These are phyloP conservation scores for Gracilaria gracilis DNA, from an alignment of 23 red algal species.

Conservation along the genomic window DNA sequence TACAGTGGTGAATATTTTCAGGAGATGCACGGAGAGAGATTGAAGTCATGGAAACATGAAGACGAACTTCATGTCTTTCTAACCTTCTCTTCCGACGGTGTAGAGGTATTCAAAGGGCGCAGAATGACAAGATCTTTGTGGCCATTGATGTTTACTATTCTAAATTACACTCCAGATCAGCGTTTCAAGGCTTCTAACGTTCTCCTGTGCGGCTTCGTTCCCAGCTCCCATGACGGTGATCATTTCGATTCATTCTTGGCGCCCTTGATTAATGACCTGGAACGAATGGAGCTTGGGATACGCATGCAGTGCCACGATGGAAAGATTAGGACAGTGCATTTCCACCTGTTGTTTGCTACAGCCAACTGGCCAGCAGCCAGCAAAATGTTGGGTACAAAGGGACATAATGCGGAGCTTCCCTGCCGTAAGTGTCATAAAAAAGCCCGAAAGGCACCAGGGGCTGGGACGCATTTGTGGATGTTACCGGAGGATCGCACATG, in stretches of 20 bases:
- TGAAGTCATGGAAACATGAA: neutral
- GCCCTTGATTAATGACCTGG: neutral
- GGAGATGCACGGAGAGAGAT: neutral
- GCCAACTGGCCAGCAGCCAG: constrained; percentile 14
- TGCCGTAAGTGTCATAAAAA: constrained; percentile 11
- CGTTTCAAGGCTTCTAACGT: constrained; percentile 17
- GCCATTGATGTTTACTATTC: constrained; percentile 34
- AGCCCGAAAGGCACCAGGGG: neutral
- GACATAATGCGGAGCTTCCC: constrained; percentile 9
- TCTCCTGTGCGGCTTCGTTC: neutral
- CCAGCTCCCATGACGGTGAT: constrained; percentile 9
- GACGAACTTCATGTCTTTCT: constrained; percentile 10
- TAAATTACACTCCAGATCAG: neutral
- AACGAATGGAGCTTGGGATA: constrained; percentile 8
- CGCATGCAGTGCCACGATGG: neutral
- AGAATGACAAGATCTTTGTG: constrained; percentile 10
- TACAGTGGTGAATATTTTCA: neutral
- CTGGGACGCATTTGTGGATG: neutral
- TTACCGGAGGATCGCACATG: neutral
- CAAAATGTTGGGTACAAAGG: constrained; percentile 5
- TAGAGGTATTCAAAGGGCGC: constrained; percentile 27
- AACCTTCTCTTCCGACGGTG: constrained; percentile 10
- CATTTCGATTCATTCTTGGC: neutral
- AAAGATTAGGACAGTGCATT: neutral
- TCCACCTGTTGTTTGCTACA: neutral